Base-by-base conservation (phyloP, 768 basidiomycete genomes). In the Boletus insuetus region DNA sequence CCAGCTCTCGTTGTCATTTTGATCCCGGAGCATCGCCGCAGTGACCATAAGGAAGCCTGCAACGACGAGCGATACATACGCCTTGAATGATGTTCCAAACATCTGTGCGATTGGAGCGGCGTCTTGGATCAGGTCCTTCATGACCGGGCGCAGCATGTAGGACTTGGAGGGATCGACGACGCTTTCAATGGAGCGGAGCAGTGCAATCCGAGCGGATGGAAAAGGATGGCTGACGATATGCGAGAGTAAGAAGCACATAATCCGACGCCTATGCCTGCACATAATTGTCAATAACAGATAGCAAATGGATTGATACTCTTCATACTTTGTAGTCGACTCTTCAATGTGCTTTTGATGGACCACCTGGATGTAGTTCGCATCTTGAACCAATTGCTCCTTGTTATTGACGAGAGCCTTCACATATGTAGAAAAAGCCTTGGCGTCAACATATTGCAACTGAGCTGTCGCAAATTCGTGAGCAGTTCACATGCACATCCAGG, bases 231-330 rank as follows among this genome's bases (percentile, higher is more conserved):
- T 79, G 45, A 79, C 78, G 58, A 88, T 76, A 67, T 98, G 95
- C 2, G 94, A 94, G 7, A 91, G 73, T 0, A 97, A 69, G 69
- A 81, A 94, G 65, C 87, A 91, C 40, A 91, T 64, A 40, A 94
- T 73, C 13, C 85, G 81, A 56, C 81, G 80, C 64, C 84, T 90
- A 69, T 86, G 85, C 51, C 91, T 92, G 39, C 7, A 53, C 31
- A 54, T 29, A 24, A 22, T 3, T 4, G 37, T 51, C 50, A 68
- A 12, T 38, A 2, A 20, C 12, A 4, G 7, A 77, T 76, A 2
- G 69, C 57, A 19, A 71, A 79, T 84, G 17, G 2, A 26, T 8
- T 1, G 10, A 24, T 17, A 10, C 7, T 6, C 14, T 19, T 19
- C 64, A 71, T 79, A 62, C 69, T 89, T 87, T 6, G 73, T 62